Base-by-base conservation (phyloP, 805 yeast species). In the Saturnispora bothae region DNA sequence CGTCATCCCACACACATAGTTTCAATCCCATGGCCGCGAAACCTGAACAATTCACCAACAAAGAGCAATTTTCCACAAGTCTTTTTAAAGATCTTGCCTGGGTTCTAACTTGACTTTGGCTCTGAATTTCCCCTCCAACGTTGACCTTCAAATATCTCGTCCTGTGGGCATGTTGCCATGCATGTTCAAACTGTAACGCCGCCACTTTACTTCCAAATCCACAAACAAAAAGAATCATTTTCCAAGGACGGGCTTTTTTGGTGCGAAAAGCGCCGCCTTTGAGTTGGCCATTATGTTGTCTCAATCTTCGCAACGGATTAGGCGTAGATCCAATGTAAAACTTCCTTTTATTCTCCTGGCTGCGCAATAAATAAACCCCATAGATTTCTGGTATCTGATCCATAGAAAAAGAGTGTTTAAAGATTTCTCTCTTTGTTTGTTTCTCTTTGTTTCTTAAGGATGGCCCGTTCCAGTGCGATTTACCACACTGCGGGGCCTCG, bases 271-370 rank as follows among this genome's bases (percentile, higher is more conserved):
- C 94, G 3, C 94, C 92, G 1, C 83, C 83, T 3, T 53, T 56
- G 16, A 55, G 48, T 12, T 78, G 51, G 3, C 95, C 94, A 59
- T 83, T 83, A 52, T 83, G 95, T 48, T 83, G 95, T 28, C 85
- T 53, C 3, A 84, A 62, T 34, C 95, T 56, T 46, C 70, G 49
- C 3, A 61, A 51, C 0, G 94, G 94, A 49, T 82, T 71, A 1
- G 92, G 89, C 0, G 94, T 81, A 1, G 94, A 83, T 0, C 95
- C 95, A 4, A 83, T 71, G 50, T 83, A 83, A 48, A 77, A 76
- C 8, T 81, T 70, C 29, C 62, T 62, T 17, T 73, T 71, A 45
- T 71, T 73, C 9, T 72, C 66, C 3, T 68, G 49, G 0, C 89
- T 80, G 43, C 74, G 73, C 8, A 83, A 59, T 2, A 84, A 56